phyloP scores from a whole-genome alignment of 2,329 filamentous ascomycete genomes.

The Metarhizium album region DNA sequence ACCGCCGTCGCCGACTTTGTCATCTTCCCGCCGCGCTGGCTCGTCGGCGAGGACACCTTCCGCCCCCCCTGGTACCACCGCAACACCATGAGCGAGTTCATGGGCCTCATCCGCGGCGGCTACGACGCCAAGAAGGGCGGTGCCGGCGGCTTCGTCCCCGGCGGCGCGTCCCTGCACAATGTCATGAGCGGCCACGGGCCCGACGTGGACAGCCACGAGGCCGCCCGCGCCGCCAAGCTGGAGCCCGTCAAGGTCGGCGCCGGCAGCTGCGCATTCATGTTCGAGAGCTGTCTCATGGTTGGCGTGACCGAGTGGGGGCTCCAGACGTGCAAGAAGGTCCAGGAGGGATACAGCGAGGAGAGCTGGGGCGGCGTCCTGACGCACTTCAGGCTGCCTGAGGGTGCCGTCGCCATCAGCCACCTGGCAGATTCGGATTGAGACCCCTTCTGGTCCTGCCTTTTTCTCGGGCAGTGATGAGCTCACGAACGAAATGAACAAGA shows the following conservation, averaged over 20 bases:
- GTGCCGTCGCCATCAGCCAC: constrained; percentile 17
- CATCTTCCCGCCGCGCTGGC: constrained; percentile 63
- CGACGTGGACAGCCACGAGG: constrained; percentile 45
- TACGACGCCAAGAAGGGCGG: constrained; percentile 51
- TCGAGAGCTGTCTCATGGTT: constrained; percentile 58
- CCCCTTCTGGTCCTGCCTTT: no score
- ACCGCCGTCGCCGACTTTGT: constrained; percentile 63
- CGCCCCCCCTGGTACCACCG: constrained; percentile 64
- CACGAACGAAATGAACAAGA: neutral
- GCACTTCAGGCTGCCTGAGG: constrained; percentile 43
- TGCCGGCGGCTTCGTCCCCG: constrained; percentile 42
- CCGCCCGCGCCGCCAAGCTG: constrained; percentile 42
- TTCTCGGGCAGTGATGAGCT: no score
- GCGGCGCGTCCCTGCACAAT: constrained; percentile 53
- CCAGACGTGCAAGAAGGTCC: constrained; percentile 45
- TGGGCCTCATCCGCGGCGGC: constrained; percentile 46
- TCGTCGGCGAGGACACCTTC: constrained; percentile 60
- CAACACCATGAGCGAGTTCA: constrained; percentile 58
- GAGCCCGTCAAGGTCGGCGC: constrained; percentile 47
- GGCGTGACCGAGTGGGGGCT: constrained; percentile 63
- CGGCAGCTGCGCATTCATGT: constrained; percentile 59
- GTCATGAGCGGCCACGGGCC: constrained; percentile 60
- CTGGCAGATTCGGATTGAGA: constrained; percentile 5
- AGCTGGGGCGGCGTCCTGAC: constrained; percentile 64
- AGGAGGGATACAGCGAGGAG: constrained; percentile 46